These are phyloP conservation scores for Urochloa ruziziensis DNA, from an alignment of 176 grass and related monocot genomes.

Conservation along the genomic window DNA sequence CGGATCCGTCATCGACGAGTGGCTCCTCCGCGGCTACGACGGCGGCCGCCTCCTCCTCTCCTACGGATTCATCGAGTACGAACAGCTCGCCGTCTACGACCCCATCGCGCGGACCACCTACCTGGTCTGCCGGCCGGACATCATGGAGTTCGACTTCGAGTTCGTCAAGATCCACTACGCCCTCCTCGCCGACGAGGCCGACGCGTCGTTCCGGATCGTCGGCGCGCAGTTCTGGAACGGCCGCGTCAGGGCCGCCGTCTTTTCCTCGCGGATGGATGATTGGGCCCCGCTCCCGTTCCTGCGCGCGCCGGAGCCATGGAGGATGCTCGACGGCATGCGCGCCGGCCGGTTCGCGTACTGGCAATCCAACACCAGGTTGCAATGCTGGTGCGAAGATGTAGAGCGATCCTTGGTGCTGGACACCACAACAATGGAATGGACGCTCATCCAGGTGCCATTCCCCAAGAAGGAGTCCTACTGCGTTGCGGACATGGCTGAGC, in stretches of 20 bases:
- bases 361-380: background rate
- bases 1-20: background rate
- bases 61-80: background rate
- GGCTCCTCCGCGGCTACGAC: background rate
- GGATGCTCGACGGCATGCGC: background rate
- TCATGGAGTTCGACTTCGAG: background rate
- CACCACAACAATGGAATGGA: constrained; percentile 20
- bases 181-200: background rate
- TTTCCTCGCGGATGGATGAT: background rate
- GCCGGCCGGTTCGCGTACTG: constrained; percentile 18
- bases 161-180: background rate
- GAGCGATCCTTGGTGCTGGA: constrained; percentile 13
- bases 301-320: background rate
- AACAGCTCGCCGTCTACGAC: constrained; percentile 33
- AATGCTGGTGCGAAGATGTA: background rate
- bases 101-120: background rate
- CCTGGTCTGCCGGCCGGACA: background rate
- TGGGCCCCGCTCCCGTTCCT: background rate
- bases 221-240: background rate
- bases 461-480: background rate
- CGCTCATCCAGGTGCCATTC: background rate
- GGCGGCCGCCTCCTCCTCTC: background rate
- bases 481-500: constrained; percentile 7
- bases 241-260: background rate
- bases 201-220: constrained; percentile 14